These are phyloP conservation scores for Colletotrichum noveboracense DNA, from an alignment of 2,329 filamentous ascomycete species.

Conservation along the genomic window DNA sequence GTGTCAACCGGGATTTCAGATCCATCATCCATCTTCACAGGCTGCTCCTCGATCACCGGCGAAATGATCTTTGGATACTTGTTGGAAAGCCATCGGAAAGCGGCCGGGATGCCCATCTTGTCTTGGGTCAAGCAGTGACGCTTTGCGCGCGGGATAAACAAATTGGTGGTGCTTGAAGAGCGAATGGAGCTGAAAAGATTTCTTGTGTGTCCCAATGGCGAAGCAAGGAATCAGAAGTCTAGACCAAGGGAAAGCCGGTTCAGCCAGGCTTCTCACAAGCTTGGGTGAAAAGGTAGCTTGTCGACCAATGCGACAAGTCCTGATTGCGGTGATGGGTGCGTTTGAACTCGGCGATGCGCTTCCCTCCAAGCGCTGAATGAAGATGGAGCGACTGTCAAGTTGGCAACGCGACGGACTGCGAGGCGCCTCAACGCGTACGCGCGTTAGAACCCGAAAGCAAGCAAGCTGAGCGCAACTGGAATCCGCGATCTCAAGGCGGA, in stretches of 20 bases:
- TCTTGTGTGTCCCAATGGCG: not conserved
- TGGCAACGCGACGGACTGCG: not conserved
- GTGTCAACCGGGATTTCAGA: slow-evolving; percentile 84
- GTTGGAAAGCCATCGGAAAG: slow-evolving; percentile 95
- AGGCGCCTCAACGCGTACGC: not conserved
- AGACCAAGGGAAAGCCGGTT: not conserved
- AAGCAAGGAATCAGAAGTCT: not conserved
- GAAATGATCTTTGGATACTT: slow-evolving; percentile 99
- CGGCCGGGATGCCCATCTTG: slow-evolving; percentile 90
- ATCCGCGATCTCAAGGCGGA: not conserved
- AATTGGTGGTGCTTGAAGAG: not conserved
- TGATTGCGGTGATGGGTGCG: not conserved
- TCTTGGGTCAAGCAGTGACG: not conserved
- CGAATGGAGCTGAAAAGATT: not conserved
- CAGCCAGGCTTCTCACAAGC: not conserved
- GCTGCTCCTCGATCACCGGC: slow-evolving; percentile 84
- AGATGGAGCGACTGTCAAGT: not conserved
- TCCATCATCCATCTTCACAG: slow-evolving; percentile 81
- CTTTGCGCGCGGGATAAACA: not conserved
- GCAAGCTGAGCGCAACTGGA: not conserved
- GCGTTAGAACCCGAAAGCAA: not conserved
- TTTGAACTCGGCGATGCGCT: not conserved
- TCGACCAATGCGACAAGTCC: not conserved
- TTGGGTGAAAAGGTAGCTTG: not conserved
- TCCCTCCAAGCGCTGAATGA: not conserved